Evolutionary conservation across 2,329 filamentous ascomycete genomes (phyloP).

Genomic region (Penicillium oxalicum): DNA sequence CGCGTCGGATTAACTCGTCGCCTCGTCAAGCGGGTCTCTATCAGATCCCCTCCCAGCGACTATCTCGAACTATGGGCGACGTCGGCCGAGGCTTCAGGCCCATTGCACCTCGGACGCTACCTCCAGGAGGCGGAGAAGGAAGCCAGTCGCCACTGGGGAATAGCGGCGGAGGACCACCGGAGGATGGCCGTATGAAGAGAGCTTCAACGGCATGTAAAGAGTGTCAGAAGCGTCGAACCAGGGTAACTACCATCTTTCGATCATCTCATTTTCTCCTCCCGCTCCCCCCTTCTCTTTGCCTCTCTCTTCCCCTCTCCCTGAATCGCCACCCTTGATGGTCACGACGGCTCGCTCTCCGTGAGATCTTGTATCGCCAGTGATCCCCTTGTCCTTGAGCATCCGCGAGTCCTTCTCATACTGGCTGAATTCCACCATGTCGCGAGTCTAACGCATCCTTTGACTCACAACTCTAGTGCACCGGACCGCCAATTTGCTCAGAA

Average conservation of each 20-base stretch:
- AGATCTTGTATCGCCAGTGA: no score
- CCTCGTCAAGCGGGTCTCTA: background rate
- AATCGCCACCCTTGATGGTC: no score
- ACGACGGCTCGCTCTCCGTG: no score
- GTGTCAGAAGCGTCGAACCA: conserved; percentile 34
- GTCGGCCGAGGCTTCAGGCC: conserved; percentile 25
- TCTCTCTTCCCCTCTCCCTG: background rate
- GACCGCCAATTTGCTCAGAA: conserved; percentile 28
- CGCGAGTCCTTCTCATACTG: no score
- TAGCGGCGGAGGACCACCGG: conserved; percentile 12
- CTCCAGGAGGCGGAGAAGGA: conserved; percentile 9
- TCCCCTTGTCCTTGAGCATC: no score
- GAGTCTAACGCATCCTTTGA: conserved; percentile 9
- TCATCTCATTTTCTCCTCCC: background rate
- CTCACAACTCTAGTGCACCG: conserved; percentile 24
- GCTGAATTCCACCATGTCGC: no score
- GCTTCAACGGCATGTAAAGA: conserved; percentile 35
- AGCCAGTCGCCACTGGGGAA: conserved; percentile 13
- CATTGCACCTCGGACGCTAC: conserved; percentile 27
- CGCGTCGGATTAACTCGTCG: background rate
- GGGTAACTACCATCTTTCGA: conserved; percentile 22
- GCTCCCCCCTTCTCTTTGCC: background rate
- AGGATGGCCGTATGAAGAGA: conserved; percentile 30
- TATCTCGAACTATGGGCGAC: conserved; percentile 23
- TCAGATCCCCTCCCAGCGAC: background rate